A percentile compares a stretch with the other conserved stretches of the same genome.
Conservation (phyloP, 345 rosid species). For the Citrus glauca region DNA sequence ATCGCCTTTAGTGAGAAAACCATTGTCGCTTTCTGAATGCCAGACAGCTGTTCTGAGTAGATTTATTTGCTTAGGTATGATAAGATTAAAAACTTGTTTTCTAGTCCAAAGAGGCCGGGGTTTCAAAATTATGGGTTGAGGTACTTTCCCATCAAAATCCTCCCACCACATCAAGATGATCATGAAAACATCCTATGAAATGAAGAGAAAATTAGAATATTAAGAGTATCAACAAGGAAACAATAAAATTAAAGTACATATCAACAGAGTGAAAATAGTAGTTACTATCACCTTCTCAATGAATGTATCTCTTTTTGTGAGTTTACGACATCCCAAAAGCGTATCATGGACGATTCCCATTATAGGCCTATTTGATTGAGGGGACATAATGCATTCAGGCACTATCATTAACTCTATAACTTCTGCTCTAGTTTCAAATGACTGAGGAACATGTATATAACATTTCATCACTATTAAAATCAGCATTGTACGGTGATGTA, state of each 20-base stretch:
- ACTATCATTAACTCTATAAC: conserved; percentile 98
- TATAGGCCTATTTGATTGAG: conserved; percentile 93
- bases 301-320: conserved; percentile 95
- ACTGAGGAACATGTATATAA: conserved; percentile 98
- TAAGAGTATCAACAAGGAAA: background rate
- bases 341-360: conserved; percentile 99
- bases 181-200: conserved; percentile 88
- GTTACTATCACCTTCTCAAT: conserved; percentile 73
- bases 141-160: conserved; percentile 97
- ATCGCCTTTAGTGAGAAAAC: conserved; percentile 85
- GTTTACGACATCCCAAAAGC: conserved; percentile 90
- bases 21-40: conserved; percentile 78
- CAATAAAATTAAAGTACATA: background rate
- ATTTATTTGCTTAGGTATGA: conserved; percentile 97
- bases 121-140: conserved; percentile 88
- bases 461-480: conserved; percentile 99
- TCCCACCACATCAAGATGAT: conserved; percentile 99
- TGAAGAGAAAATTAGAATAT: background rate
- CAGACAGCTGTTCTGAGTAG: conserved; percentile 78
- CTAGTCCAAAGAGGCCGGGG: conserved; percentile 97
- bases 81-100: conserved; percentile 93
- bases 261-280: background rate
- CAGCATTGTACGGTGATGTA: conserved; percentile 98
- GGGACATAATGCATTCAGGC: conserved; percentile 94
- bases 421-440: conserved; percentile 94